Percentiles rank a stretch among this genome's conserved stretches.
These are phyloP conservation scores for Schizophyllum commune DNA, from an alignment of 1,284 basidiomycete species.

Conservation along the genomic window DNA sequence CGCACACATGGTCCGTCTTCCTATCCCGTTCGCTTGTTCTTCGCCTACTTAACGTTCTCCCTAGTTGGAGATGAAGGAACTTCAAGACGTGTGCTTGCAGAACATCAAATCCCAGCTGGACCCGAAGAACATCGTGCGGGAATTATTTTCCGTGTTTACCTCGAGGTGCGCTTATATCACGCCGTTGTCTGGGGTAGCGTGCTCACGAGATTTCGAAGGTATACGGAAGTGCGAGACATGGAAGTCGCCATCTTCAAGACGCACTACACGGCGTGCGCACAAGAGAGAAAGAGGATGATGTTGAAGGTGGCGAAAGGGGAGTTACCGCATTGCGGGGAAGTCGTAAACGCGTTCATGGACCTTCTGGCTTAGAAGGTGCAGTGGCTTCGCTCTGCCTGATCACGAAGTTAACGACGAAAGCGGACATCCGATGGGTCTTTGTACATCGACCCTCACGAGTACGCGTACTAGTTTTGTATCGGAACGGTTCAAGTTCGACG, in stretches of 20 bases:
- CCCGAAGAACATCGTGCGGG: not conserved
- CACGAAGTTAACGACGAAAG: not conserved
- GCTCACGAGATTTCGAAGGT: not conserved
- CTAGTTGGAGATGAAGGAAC: not conserved
- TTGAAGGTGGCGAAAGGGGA: not conserved
- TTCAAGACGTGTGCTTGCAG: not conserved
- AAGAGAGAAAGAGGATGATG: not conserved
- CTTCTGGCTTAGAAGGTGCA: not conserved
- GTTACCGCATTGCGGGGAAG: not conserved
- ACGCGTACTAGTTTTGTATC: too few relatives aligned
- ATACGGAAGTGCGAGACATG: not conserved
- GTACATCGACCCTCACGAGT: too few relatives aligned
- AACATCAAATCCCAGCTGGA: not conserved
- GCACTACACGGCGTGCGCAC: not conserved
- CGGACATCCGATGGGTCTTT: too few relatives aligned
- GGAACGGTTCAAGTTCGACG: too few relatives aligned
- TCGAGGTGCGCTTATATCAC: not conserved
- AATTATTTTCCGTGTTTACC: not conserved
- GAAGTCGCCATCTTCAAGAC: not conserved
- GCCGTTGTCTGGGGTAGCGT: not conserved
- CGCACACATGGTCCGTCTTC: not conserved
- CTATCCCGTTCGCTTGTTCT: not conserved
- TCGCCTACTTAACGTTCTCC: not conserved
- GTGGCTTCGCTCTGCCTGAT: not conserved
- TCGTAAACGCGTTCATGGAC: not conserved